phyloP scores from a whole-genome alignment of 2,329 filamentous ascomycete genomes.

The Fusarium temperatum region DNA sequence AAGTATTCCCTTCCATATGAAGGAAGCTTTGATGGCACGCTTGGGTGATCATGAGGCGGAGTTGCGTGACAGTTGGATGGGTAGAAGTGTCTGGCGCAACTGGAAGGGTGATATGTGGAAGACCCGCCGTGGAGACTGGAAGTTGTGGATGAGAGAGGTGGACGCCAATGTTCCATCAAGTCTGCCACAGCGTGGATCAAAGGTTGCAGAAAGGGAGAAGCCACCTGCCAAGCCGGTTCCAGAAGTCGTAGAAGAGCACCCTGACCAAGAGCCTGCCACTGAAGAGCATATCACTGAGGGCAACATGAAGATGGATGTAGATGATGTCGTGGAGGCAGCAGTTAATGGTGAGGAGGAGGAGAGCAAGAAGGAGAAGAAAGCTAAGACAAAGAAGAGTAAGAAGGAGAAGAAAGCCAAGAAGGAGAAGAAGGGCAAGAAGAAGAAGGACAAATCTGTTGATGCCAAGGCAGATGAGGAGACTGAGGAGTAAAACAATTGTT shows the following conservation, averaged over 20 bases:
- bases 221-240: not conserved
- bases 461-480: constrained; percentile 9
- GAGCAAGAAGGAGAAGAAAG: constrained; percentile 1
- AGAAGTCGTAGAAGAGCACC: constrained; percentile 2
- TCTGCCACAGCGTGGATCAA: constrained; percentile 25
- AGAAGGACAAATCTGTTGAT: constrained; percentile 7
- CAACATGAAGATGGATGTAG: constrained; percentile 18
- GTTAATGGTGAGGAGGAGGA: not conserved
- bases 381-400: not conserved
- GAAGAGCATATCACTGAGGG: not conserved
- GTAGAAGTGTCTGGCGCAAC: constrained; percentile 64
- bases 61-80: constrained; percentile 63
- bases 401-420: not conserved
- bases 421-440: not conserved
- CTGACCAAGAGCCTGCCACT: not conserved
- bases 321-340: constrained; percentile 6
- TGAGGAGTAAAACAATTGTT: constrained; percentile 22
- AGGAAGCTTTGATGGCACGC: constrained; percentile 62
- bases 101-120: constrained; percentile 69
- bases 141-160: constrained; percentile 64
- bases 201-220: constrained; percentile 7
- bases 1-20: constrained; percentile 65
- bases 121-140: constrained; percentile 63
- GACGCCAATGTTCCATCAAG: constrained; percentile 36
- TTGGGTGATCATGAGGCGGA: constrained; percentile 59